phyloP scores from a whole-genome alignment of 1,139 yeast species.

The Geotrichum phurueaensis region DNA sequence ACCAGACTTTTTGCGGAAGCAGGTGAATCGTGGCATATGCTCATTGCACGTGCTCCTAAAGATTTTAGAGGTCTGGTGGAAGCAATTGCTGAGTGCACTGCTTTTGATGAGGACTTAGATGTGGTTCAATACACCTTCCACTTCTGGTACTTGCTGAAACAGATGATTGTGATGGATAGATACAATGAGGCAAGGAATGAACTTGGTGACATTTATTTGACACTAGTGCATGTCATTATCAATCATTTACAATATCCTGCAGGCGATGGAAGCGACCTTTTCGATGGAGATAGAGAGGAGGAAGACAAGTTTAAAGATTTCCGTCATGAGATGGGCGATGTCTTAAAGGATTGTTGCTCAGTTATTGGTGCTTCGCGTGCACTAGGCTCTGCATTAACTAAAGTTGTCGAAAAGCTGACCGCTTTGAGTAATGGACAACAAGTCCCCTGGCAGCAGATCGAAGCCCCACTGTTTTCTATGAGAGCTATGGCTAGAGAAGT shows the following conservation, averaged over 20 bases:
- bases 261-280: conserved; percentile 40
- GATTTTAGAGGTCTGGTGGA: conserved; percentile 73
- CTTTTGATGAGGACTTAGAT: conserved; percentile 73
- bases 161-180: conserved; percentile 57
- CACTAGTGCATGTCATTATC: conserved; percentile 62
- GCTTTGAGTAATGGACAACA: conserved; percentile 30
- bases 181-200: conserved; percentile 55
- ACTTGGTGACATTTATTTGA: conserved; percentile 55
- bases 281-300: conserved; percentile 63
- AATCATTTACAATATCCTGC: conserved; percentile 72
- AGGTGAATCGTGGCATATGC: conserved; percentile 92
- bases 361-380: conserved; percentile 76
- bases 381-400: conserved; percentile 54
- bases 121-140: conserved; percentile 85
- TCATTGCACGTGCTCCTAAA: conserved; percentile 67
- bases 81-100: conserved; percentile 57
- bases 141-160: conserved; percentile 84
- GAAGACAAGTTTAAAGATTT: conserved; percentile 92
- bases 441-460: conserved; percentile 73
- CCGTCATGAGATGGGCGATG: conserved; percentile 96
- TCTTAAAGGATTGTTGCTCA: conserved; percentile 87
- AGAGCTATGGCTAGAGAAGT: conserved; percentile 95
- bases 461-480: conserved; percentile 84
- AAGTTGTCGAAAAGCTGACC: conserved; percentile 43
- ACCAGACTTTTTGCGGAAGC: conserved; percentile 84